These are phyloP conservation scores for Penicillium mononematosum DNA, from an alignment of 495 filamentous ascomycete genomes.

Conservation along the genomic window DNA sequence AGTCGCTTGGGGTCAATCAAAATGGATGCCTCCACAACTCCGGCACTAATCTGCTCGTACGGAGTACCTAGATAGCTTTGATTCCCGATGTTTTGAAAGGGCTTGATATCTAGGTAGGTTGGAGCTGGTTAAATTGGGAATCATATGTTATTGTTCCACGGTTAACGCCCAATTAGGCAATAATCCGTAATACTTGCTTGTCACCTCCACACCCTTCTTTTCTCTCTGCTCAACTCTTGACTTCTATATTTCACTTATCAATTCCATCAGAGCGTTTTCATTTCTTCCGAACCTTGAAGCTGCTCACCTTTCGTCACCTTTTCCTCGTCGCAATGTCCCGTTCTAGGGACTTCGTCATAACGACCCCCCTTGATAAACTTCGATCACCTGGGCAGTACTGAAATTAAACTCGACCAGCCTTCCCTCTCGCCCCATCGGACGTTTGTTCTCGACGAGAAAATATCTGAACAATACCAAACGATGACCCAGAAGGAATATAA, in stretches of 20 bases:
- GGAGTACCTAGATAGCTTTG: no score
- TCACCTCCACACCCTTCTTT: not conserved
- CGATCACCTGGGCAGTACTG: not conserved
- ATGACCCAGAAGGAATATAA: conserved; percentile 1
- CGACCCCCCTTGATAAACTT: not conserved
- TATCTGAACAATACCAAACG: conserved; percentile 5
- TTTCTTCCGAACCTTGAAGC: conserved; percentile 1
- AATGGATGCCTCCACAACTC: no score
- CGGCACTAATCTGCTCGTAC: no score
- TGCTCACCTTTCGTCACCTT: not conserved
- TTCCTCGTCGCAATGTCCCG: not conserved
- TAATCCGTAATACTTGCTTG: not conserved
- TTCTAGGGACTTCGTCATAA: no score
- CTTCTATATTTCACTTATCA: conserved; percentile 1
- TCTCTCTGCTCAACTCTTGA: not conserved
- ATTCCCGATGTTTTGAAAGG: no score
- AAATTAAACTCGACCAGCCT: conserved; percentile 3
- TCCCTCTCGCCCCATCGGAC: not conserved
- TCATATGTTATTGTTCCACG: conserved; percentile 1
- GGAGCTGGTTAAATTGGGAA: not conserved
- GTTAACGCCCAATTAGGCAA: conserved; percentile 1
- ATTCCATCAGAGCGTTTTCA: not conserved
- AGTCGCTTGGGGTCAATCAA: no score
- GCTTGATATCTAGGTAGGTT: no score
- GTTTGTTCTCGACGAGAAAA: conserved; percentile 3